These are phyloP conservation scores for Hordeum vulgare DNA, from an alignment of 176 grass and related monocot species.

Conservation along the genomic window DNA sequence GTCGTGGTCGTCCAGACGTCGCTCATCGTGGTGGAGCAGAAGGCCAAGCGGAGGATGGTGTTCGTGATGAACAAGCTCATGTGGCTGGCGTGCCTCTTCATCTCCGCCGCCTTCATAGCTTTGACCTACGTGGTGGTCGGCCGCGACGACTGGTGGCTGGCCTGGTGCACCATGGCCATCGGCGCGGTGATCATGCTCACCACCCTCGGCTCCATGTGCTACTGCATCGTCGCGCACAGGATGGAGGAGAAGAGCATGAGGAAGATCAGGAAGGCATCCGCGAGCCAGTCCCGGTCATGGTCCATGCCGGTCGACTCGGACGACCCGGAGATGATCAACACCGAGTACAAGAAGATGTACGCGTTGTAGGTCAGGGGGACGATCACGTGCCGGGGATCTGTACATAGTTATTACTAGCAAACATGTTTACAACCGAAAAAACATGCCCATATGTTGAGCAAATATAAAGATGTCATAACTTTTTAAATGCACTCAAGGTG, in stretches of 20 bases:
- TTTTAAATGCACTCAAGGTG: too few relatives aligned
- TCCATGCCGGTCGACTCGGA: constrained; percentile 53
- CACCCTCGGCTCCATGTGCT: constrained; percentile 81
- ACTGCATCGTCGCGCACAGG: constrained; percentile 65
- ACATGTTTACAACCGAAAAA: too few relatives aligned
- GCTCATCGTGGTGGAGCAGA: constrained; percentile 85
- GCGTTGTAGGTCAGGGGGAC: constrained; percentile 44
- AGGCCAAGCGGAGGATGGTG: constrained; percentile 81
- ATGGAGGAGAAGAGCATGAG: constrained; percentile 71
- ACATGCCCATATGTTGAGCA: too few relatives aligned
- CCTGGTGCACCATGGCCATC: constrained; percentile 87
- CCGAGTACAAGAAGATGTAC: constrained; percentile 85
- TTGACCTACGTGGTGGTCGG: constrained; percentile 82
- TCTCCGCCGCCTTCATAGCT: constrained; percentile 74
- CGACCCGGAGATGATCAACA: constrained; percentile 74
- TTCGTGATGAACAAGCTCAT: constrained; percentile 98
- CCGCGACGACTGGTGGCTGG: constrained; percentile 60
- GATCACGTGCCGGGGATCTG: not conserved
- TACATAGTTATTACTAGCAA: not conserved
- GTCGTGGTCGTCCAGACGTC: constrained; percentile 90
- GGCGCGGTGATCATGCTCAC: constrained; percentile 79
- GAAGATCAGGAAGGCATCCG: constrained; percentile 56
- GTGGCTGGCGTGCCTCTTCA: constrained; percentile 90
- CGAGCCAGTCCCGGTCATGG: constrained; percentile 59
- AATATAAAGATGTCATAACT: too few relatives aligned